Evolutionary conservation across 768 basidiomycete genomes (phyloP).

Genomic region (Phylloporus sp.): DNA sequence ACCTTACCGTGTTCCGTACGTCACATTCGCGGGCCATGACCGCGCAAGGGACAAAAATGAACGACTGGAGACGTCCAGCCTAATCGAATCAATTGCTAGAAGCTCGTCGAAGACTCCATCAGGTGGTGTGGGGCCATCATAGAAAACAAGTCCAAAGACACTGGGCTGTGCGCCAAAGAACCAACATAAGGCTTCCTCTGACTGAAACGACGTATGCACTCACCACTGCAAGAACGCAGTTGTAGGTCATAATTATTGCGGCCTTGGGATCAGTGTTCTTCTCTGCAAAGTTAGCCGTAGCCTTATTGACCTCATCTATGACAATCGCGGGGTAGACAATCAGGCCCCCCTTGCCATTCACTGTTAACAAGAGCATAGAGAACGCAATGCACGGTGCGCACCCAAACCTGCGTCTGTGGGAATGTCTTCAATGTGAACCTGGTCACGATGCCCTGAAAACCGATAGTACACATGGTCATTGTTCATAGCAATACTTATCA

Average conservation of each 20-base stretch:
- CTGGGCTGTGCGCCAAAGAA: background rate
- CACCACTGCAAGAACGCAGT: constrained; percentile 14
- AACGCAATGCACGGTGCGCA: constrained; percentile 25
- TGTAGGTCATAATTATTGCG: constrained; percentile 42
- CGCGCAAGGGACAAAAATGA: constrained; percentile 14
- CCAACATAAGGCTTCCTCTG: background rate
- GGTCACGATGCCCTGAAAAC: constrained; percentile 52
- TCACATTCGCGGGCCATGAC: background rate
- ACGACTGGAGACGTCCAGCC: constrained; percentile 3
- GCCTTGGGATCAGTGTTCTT: constrained; percentile 22
- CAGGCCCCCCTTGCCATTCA: constrained; percentile 43
- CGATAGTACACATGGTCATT: background rate
- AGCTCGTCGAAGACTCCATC: constrained; percentile 25
- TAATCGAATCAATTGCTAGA: constrained; percentile 2
- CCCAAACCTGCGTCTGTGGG: constrained; percentile 59
- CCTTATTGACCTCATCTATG: constrained; percentile 13
- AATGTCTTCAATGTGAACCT: constrained; percentile 50
- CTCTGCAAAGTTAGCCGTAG: constrained; percentile 19
- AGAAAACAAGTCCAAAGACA: constrained; percentile 43
- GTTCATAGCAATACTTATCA: background rate
- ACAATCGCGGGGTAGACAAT: constrained; percentile 26
- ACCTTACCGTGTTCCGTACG: constrained; percentile 15
- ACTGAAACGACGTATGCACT: background rate
- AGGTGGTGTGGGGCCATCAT: constrained; percentile 40
- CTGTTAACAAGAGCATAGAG: background rate